Percentiles rank a stretch among this genome's conserved stretches.
Conservation (phyloP, 2,329 filamentous ascomycete genomes). For the Fusarium circinatum region DNA sequence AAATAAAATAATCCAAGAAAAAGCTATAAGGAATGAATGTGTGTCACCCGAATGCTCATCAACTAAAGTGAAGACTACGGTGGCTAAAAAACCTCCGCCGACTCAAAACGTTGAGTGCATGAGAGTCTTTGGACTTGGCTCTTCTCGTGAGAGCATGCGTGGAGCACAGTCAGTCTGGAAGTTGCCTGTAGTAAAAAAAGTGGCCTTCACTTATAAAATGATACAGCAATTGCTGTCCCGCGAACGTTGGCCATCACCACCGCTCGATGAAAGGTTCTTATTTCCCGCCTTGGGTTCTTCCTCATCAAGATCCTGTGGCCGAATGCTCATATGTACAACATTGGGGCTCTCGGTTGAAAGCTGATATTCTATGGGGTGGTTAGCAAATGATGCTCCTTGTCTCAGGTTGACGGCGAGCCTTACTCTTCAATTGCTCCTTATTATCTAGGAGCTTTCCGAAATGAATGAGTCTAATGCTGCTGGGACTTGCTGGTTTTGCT, state of each 20-base stretch:
- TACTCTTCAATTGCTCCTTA: constrained; percentile 86
- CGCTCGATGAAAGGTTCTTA: constrained; percentile 54
- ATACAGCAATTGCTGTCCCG: constrained; percentile 61
- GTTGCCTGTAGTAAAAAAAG: constrained; percentile 9
- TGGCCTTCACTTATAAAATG: constrained; percentile 55
- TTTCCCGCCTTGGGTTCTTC: constrained; percentile 78
- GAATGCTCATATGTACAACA: constrained; percentile 94
- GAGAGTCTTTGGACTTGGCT: constrained; percentile 8
- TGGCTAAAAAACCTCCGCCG: constrained; percentile 5
- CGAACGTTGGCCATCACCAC: constrained; percentile 54
- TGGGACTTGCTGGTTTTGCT: constrained; percentile 83
- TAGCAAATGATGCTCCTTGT: neutral
- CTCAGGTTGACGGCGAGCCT: constrained; percentile 43
- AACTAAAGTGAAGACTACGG: neutral
- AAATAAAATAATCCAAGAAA: constrained; percentile 38
- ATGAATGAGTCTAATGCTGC: constrained; percentile 88
- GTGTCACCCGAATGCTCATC: constrained; percentile 2
- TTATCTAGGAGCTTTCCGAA: constrained; percentile 93
- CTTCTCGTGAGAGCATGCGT: constrained; percentile 1
- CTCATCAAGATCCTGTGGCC: constrained; percentile 86
- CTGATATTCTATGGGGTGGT: constrained; percentile 75
- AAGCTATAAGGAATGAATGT: constrained; percentile 34
- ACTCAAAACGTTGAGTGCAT: constrained; percentile 3
- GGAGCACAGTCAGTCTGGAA: constrained; percentile 1
- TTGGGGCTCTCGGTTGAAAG: constrained; percentile 80